These are phyloP conservation scores for Phytopythium vexans DNA, from an alignment of 352 stramenopile species.

Conservation along the genomic window DNA sequence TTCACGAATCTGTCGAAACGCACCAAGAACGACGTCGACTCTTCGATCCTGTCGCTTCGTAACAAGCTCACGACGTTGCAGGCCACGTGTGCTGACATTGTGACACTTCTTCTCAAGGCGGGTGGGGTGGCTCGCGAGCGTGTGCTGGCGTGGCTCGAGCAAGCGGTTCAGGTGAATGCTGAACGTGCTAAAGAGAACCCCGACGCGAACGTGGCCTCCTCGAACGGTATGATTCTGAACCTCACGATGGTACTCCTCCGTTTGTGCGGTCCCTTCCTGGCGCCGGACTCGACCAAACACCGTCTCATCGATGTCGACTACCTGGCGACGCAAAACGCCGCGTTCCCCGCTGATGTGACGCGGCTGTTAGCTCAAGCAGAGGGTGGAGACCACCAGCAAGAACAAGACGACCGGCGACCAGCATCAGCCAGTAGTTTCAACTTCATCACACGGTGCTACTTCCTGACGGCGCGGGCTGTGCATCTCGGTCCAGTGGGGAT, in stretches of 20 bases:
- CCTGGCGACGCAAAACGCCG: constrained; percentile 35
- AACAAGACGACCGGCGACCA: constrained; percentile 13
- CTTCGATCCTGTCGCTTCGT: constrained; percentile 59
- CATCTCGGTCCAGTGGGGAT: constrained; percentile 90
- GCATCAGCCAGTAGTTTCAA: constrained; percentile 74
- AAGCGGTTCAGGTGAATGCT: constrained; percentile 67
- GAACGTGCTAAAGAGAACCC: constrained; percentile 82
- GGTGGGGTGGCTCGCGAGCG: constrained; percentile 51
- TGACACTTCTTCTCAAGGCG: constrained; percentile 70
- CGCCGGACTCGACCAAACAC: constrained; percentile 66
- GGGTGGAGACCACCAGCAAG: constrained; percentile 20
- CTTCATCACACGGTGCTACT: constrained; percentile 97
- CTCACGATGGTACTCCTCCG: constrained; percentile 71
- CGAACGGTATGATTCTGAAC: constrained; percentile 80
- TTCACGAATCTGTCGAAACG: constrained; percentile 85
- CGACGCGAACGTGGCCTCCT: constrained; percentile 55
- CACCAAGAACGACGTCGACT: constrained; percentile 75
- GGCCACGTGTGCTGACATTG: constrained; percentile 49
- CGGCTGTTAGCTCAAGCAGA: constrained; percentile 29
- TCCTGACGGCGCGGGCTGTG: constrained; percentile 90
- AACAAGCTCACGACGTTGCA: constrained; percentile 71
- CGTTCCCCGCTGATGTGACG: constrained; percentile 71
- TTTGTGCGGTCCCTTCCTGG: constrained; percentile 79
- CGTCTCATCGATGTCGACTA: constrained; percentile 69
- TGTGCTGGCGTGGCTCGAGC: constrained; percentile 73